Evolutionary conservation across 2,329 filamentous ascomycete genomes (phyloP), one percentile per base, ranked within the genome.

Genomic region (Ceratocystis destructans): DNA sequence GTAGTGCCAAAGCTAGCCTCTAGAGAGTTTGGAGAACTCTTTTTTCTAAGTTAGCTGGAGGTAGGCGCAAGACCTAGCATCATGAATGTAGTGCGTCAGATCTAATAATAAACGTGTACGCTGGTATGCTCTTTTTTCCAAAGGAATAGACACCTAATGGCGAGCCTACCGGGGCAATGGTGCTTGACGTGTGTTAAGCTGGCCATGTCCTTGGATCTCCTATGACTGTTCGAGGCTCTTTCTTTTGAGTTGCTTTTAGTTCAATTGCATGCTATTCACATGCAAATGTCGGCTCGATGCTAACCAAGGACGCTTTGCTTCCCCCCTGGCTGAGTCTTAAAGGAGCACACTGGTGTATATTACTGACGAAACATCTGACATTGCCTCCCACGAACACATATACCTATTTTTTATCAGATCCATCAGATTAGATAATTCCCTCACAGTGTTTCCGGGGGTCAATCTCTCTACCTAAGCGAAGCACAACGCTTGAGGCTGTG

Each of bases 381-480:
- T 31, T 15, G 55, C 55, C 3, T n/a, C 7, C 15, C 48, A 53
- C 17, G 48, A 53, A 53, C 28, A 37, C 12, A 41, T 15, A 5
- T 0, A 41, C 37, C 12, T 15, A 17, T 67, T 69, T 73, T 78
- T 80, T 80, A 81, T 81, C 79, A 79, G 79, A 82, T 81, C 74
- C 55, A 59, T 37, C 55, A 59, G 55, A 80, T 80, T 78, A 78
- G 79, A 80, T 80, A 78, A 76, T 74, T 75, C 73, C 73, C 76
- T 76, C 76, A 66, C 53, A 64, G 12, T 12, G 15, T 12, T 44
- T n/a, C 17, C 10, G 22, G n/a, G 28, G 46, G 46, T 5, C 46
- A 25, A 10, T 22, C n/a, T 8, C 15, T 25, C 1, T n/a, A 5
- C 5, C 17, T 15, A 46, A 20, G 31, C 17, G 5, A 33, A 4